Evolutionary conservation across 148 eudicot species (phyloP).

Genomic region (Rhododendron ovatum): DNA sequence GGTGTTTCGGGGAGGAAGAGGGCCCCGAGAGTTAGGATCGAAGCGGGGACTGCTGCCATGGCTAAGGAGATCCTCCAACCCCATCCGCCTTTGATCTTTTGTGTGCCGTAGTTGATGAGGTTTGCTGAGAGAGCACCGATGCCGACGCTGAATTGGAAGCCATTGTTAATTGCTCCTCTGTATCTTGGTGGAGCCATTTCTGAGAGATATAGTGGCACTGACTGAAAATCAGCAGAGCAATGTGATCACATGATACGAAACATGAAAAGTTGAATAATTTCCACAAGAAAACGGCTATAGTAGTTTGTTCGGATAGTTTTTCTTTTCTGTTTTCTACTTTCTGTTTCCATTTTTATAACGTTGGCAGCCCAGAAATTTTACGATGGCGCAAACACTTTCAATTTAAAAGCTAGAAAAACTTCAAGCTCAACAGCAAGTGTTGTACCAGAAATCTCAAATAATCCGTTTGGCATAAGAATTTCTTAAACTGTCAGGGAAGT

Average conservation of each 20-base stretch:
- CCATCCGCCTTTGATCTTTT: slow-evolving; percentile 39
- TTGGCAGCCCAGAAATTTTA: background rate
- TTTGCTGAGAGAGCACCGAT: background rate
- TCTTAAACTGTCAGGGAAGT: background rate
- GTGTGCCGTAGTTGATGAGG: slow-evolving; percentile 27
- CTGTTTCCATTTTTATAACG: too few species aligned
- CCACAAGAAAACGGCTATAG: background rate
- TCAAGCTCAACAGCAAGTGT: background rate
- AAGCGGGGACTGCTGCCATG: slow-evolving; percentile 32
- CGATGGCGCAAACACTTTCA: too few species aligned
- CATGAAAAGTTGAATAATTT: background rate
- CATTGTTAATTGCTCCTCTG: slow-evolving; percentile 18
- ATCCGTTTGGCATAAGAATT: background rate
- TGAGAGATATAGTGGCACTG: background rate
- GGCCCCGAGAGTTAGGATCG: slow-evolving; percentile 22
- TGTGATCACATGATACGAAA: background rate
- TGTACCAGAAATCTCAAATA: background rate
- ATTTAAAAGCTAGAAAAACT: too few species aligned
- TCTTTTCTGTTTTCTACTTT: background rate
- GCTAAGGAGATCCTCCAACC: slow-evolving; percentile 45
- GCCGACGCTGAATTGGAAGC: slow-evolving; percentile 1
- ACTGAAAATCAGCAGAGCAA: background rate
- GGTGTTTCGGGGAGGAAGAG: slow-evolving; percentile 44
- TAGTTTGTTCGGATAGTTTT: background rate
- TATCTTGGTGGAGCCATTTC: slow-evolving; percentile 25